Evolutionary conservation across 345 rosid genomes (phyloP).

Genomic region (Gossypium stocksii): DNA sequence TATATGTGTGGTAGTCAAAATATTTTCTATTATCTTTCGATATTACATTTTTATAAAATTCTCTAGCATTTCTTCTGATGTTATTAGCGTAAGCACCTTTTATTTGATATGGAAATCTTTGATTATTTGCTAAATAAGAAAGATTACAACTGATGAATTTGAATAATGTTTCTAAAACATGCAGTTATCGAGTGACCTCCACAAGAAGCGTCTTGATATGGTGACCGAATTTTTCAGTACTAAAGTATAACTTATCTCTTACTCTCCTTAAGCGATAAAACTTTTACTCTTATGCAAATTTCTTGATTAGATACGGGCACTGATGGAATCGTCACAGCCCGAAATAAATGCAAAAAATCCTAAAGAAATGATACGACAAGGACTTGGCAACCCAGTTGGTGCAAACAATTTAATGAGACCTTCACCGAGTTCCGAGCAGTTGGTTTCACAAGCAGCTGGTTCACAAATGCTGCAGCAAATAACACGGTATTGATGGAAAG

Average conservation of each 20-base stretch:
- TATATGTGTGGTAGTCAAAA: background rate
- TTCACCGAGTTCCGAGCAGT: constrained; percentile 78
- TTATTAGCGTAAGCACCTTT: background rate
- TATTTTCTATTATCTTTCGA: background rate
- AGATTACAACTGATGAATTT: background rate
- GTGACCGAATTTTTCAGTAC: constrained; percentile 34
- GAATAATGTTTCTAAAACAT: constrained; percentile 26
- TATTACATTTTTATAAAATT: background rate
- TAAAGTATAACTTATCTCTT: constrained; percentile 1
- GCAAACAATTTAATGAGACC: constrained; percentile 58
- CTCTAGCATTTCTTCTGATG: background rate
- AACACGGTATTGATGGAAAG: constrained; percentile 57
- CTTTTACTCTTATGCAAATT: constrained; percentile 1
- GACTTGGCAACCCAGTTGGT: constrained; percentile 51
- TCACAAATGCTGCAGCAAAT: constrained; percentile 82
- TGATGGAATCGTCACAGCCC: constrained; percentile 59
- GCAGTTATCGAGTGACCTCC: constrained; percentile 66
- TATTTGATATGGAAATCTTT: background rate
- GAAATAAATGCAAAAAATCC: constrained; percentile 50
- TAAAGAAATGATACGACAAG: constrained; percentile 58
- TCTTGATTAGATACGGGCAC: constrained; percentile 49
- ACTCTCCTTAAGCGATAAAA: constrained; percentile 12
- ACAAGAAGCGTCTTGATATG: constrained; percentile 76
- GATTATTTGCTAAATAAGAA: background rate
- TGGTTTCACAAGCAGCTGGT: constrained; percentile 56